Base-by-base conservation (phyloP, 345 rosid species). In the Garcia nutans region DNA sequence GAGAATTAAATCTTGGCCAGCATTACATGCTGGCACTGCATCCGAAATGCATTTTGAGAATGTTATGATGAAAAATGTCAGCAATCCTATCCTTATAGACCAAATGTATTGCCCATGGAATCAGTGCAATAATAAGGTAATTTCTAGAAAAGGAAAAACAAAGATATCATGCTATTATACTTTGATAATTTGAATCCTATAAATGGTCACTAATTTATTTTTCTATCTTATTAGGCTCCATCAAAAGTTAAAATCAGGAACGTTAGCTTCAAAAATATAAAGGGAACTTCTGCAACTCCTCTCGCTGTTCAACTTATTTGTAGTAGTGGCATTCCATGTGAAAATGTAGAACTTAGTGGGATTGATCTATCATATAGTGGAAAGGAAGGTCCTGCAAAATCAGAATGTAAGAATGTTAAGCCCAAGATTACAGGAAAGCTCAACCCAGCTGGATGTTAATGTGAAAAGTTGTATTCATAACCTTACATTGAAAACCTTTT, bases 1-100 rank as follows among this genome's bases (percentile, higher is more conserved):
- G 13, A 67, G 70, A 26, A 45, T 67, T 4, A 67, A 67, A 67
- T 44, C 70, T 11, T 67, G 55, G 70, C 31, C 70, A 10, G 70
- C 54, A 67, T n/a, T 65, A 17, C 22, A 44, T 11, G 17, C 2
- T 10, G 23, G 47, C 26, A 65, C 8, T 67, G 55, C 70, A n/a
- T n/a, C 55, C 0, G 26, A 44, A 42, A 44, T 67, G 19, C 6
- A 10, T 44, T 67, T 67, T 67, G 70, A 44, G 8, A 33, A 44
- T 44, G 22, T 45, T 10, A 67, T 55, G 2, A 44, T 45, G 55
- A 23, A 67, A 1, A 67, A 67, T 23, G 70, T 67, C 17, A 23
- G 28, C 6, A 67, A 67, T 11, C 70, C 70, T 22, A 10, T 67
- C 31, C 15, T 67, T 1, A 44, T 67, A 10, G 70, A 67, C 22